Percentiles rank a stretch among this genome's conserved stretches.
Conservation (phyloP, 2,329 filamentous ascomycete species). For the Coniochaeta sp. region DNA sequence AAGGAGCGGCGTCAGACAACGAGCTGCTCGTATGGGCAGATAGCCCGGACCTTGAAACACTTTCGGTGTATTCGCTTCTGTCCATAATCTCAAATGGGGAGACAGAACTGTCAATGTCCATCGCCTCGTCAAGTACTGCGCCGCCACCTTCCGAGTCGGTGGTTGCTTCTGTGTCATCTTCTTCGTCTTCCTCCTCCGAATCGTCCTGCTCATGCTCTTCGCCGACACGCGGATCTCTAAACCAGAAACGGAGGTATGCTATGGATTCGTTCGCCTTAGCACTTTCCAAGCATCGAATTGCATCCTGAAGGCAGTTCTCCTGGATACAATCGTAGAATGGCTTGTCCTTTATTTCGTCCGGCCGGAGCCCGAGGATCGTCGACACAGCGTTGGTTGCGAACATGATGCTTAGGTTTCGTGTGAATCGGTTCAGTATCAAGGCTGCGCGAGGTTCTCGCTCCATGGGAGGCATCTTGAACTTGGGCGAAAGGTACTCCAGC, state of each 20-base stretch:
- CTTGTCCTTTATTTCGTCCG: constrained; percentile 62
- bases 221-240: constrained; percentile 61
- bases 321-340: constrained; percentile 87
- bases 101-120: neutral
- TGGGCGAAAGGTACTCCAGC: constrained; percentile 76
- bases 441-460: constrained; percentile 75
- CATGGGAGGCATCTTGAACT: constrained; percentile 59
- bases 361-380: constrained; percentile 65
- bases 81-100: neutral
- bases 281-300: constrained; percentile 70
- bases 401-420: constrained; percentile 74
- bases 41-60: neutral
- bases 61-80: neutral
- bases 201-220: constrained; percentile 38
- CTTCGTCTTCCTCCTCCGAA: constrained; percentile 33
- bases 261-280: constrained; percentile 89
- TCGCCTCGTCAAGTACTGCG: constrained; percentile 23
- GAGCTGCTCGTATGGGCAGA: neutral
- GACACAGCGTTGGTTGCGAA: constrained; percentile 73
- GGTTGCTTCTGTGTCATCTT: constrained; percentile 29
- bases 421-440: constrained; percentile 80
- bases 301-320: constrained; percentile 67
- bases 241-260: constrained; percentile 81
- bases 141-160: constrained; percentile 10
- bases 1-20: neutral